Percentiles rank a stretch among this genome's conserved stretches.
phyloP scores from a whole-genome alignment of 148 eudicot genomes.

The Talinum fruticosum region DNA sequence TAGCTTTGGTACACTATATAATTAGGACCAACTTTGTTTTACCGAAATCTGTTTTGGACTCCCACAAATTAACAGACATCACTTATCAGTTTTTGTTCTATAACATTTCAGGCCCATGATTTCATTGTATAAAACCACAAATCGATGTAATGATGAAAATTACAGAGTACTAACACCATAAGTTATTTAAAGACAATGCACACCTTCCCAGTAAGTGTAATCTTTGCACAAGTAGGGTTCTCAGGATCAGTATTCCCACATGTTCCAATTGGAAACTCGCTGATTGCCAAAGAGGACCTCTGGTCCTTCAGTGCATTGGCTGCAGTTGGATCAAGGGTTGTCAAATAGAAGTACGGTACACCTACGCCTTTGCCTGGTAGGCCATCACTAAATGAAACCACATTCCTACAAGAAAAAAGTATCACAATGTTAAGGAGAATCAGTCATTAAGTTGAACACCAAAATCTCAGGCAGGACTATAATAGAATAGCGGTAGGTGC shows the following conservation, averaged over 20 bases:
- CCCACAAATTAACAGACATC: not conserved
- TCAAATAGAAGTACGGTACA: constrained; percentile 84
- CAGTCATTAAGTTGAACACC: not conserved
- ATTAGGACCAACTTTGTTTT: not conserved
- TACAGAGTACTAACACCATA: not conserved
- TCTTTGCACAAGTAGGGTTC: constrained; percentile 80
- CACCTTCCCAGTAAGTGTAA: constrained; percentile 92
- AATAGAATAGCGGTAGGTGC: not conserved
- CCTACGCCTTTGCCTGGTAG: constrained; percentile 62
- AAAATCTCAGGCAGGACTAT: not conserved
- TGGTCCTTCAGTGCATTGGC: constrained; percentile 67
- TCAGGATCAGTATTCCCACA: constrained; percentile 87
- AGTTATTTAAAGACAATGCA: not conserved
- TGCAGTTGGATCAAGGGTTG: constrained; percentile 84
- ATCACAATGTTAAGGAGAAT: not conserved
- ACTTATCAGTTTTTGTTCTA: not conserved
- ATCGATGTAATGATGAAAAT: not conserved
- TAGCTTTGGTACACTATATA: no score
- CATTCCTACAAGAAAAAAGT: constrained; percentile 56
- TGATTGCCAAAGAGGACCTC: constrained; percentile 70
- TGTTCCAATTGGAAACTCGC: constrained; percentile 72
- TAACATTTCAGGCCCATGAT: not conserved
- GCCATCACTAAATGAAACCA: constrained; percentile 89
- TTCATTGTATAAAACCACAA: not conserved
- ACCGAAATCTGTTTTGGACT: not conserved